Base-by-base conservation (phyloP, 192 early-diverging fungal genomes). In the Thoreauomyces humboldtii region DNA sequence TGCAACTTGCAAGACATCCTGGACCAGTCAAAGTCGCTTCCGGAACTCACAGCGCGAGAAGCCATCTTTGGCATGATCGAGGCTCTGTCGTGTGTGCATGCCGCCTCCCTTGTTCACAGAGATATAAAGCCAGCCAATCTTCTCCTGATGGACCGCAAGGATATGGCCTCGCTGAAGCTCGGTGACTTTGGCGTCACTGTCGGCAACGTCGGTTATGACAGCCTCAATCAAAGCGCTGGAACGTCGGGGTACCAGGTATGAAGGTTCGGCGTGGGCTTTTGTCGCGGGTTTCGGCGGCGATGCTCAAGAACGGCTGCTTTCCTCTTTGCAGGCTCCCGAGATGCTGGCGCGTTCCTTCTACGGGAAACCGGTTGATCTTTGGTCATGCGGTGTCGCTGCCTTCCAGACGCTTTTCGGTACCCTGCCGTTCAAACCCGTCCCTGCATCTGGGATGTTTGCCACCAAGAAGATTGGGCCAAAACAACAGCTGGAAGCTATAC, bases 121-220 rank as follows among this genome's bases (percentile, higher is more conserved):
- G 75, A 78, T 48, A 71, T 78, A 35, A 72, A 78, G 41, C 72
- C 73, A 15, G 53, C 64, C 9, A 78, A 78, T 35, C 24, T 74
- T 1, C 34, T 78, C 42, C 59, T 78, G 3, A 70, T 72, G 54
- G 46, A 67, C 37, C 29, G 34, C n/a, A 44, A 33, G 32, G 60
- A 69, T 31, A 35, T 70, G 36, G 46, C 66, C 2, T 72, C 77
- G 1, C 1, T 74, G 27, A 78, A 78, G 47, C 7, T 78, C 14
- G 67, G 51, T 17, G 76, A 77, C 51, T 77, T 73, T 58, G 71
- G 71, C 15, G 62, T 52, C 22, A 48, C 64, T 11, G 72, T 70
- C 29, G 62, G 68, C 17, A 72, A 77, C 28, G 66, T 73, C 42
- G 71, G 71, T 2, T 73, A 77, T 36, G 37, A 55, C 28, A 64